phyloP scores from a whole-genome alignment of 1,284 basidiomycete species.

The Coniferiporia sulphurascens region DNA sequence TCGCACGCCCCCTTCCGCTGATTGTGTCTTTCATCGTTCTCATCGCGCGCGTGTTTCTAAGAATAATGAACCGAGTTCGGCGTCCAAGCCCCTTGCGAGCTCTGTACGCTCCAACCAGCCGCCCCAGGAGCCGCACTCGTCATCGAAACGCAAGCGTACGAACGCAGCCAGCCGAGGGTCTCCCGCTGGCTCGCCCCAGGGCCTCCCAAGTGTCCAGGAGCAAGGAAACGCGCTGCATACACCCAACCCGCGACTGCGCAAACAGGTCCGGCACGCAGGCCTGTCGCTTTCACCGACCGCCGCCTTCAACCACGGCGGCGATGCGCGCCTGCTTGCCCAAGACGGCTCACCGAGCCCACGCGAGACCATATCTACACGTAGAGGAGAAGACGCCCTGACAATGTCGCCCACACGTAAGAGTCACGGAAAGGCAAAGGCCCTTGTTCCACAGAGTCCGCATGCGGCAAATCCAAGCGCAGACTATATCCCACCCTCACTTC shows the following conservation, averaged over 20 bases:
- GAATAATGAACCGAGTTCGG: constrained; percentile 4
- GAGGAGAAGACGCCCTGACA: constrained; percentile 10
- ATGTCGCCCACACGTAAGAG: constrained; percentile 27
- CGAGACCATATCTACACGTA: no score
- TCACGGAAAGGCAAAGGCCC: constrained; percentile 25
- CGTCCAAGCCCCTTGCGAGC: constrained; percentile 9
- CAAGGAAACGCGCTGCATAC: constrained; percentile 8
- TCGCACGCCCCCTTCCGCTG: background rate
- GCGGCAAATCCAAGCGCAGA: constrained; percentile 47
- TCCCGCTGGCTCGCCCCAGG: background rate
- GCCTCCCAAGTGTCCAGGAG: background rate
- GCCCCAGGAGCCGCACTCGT: background rate
- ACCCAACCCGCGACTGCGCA: constrained; percentile 18
- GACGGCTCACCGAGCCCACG: no score
- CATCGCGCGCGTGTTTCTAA: background rate
- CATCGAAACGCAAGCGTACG: constrained; percentile 14
- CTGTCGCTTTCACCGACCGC: constrained; percentile 11
- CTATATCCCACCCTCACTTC: constrained; percentile 35
- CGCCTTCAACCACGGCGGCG: background rate
- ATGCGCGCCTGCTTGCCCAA: background rate
- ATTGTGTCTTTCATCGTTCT: background rate
- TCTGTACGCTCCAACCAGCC: constrained; percentile 11
- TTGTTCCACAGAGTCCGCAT: constrained; percentile 40
- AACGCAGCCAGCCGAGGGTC: background rate
- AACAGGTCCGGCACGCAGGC: constrained; percentile 12